Evolutionary conservation across 1,284 basidiomycete species (phyloP).

Genomic region (Xerocomus minutiporus): DNA sequence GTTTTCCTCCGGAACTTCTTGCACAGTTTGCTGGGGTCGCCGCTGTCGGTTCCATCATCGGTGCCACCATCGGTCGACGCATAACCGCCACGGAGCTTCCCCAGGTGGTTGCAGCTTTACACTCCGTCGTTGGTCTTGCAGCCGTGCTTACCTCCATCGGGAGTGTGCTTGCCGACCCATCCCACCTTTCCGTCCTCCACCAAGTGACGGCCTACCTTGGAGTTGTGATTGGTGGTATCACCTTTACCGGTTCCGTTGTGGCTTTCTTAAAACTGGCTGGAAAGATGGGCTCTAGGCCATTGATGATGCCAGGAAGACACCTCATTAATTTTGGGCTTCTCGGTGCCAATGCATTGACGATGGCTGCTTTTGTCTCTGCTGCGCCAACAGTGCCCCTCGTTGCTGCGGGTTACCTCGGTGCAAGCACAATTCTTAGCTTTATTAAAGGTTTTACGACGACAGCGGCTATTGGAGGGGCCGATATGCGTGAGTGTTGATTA

Average conservation of each 20-base stretch:
- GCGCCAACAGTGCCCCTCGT: constrained; percentile 65
- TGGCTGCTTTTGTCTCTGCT: constrained; percentile 71
- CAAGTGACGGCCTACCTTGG: constrained; percentile 80
- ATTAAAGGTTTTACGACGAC: constrained; percentile 81
- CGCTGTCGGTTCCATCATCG: constrained; percentile 62
- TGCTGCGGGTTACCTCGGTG: constrained; percentile 71
- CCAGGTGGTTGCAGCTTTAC: constrained; percentile 70
- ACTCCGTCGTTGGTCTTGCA: constrained; percentile 81
- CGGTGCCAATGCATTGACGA: constrained; percentile 61
- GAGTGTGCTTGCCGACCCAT: constrained; percentile 66
- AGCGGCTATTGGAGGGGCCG: constrained; percentile 81
- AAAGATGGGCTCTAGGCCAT: constrained; percentile 67
- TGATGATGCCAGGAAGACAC: constrained; percentile 71
- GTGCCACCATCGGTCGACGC: constrained; percentile 69
- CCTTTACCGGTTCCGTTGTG: constrained; percentile 82
- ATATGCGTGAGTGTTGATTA: constrained; percentile 68
- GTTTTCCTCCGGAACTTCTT: constrained; percentile 70
- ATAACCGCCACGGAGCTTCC: constrained; percentile 83
- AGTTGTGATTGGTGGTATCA: constrained; percentile 75
- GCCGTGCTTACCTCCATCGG: constrained; percentile 80
- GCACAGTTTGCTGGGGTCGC: constrained; percentile 75
- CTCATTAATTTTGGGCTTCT: constrained; percentile 67
- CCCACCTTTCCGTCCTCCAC: constrained; percentile 66
- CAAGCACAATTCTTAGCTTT: constrained; percentile 71
- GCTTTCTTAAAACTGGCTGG: constrained; percentile 83